Evolutionary conservation across 495 filamentous ascomycete genomes (phyloP).

Genomic region (Aspergillus campestris): DNA sequence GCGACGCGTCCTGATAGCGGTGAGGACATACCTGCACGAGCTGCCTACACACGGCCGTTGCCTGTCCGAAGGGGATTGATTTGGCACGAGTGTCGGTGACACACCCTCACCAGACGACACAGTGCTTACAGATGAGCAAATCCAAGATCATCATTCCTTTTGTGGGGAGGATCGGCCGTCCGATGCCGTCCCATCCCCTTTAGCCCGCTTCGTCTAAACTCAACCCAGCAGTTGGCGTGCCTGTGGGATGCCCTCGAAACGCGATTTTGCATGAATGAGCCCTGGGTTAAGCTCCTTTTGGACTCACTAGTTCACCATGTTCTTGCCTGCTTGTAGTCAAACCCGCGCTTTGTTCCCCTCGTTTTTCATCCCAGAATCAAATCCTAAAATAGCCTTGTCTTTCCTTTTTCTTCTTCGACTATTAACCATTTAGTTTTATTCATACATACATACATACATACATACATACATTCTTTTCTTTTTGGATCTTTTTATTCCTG

Average conservation of each 20-base stretch:
- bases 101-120: background rate
- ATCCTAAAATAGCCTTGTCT: slow-evolving; percentile 14
- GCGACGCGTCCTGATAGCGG: too few species aligned
- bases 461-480: background rate
- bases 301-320: background rate
- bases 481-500: too few species aligned
- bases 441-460: background rate
- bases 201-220: slow-evolving; percentile 8
- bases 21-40: too few species aligned
- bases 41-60: too few species aligned
- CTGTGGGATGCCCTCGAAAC: slow-evolving; percentile 5
- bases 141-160: slow-evolving; percentile 17
- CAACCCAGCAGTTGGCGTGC: slow-evolving; percentile 14
- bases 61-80: too few species aligned
- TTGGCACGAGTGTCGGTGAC: too few species aligned
- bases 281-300: slow-evolving; percentile 8
- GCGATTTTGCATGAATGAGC: slow-evolving; percentile 5
- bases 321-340: background rate
- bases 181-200: slow-evolving; percentile 14
- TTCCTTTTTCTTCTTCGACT: slow-evolving; percentile 1
- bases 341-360: slow-evolving; percentile 7
- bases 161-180: slow-evolving; percentile 22
- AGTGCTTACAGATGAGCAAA: slow-evolving; percentile 3
- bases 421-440: background rate
- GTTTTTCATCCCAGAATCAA: background rate